Percentiles rank a stretch among this genome's conserved stretches.
phyloP scores from a whole-genome alignment of 352 stramenopile genomes.

The Phytophthora kernoviae region DNA sequence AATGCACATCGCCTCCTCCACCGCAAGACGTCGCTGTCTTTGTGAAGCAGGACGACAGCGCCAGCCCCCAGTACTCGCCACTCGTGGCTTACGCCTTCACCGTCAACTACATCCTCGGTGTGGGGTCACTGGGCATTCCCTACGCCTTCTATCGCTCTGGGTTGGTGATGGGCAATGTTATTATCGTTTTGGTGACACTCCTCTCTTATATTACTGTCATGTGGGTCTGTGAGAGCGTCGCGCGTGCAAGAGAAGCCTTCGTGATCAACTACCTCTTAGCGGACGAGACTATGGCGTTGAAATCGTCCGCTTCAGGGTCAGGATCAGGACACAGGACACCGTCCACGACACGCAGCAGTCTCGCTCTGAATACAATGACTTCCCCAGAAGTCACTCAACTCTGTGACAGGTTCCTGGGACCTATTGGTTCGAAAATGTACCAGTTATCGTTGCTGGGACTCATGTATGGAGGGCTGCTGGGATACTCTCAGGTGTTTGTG shows the following conservation, averaged over 20 bases:
- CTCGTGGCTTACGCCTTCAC: slow-evolving; percentile 89
- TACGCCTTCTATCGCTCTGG: slow-evolving; percentile 87
- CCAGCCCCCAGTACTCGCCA: slow-evolving; percentile 58
- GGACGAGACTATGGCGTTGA: slow-evolving; percentile 40
- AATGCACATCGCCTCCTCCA: slow-evolving; percentile 74
- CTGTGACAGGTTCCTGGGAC: slow-evolving; percentile 74
- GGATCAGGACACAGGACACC: neutral
- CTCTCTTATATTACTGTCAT: slow-evolving; percentile 91
- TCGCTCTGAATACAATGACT: slow-evolving; percentile 50
- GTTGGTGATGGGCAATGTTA: slow-evolving; percentile 71
- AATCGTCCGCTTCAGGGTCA: slow-evolving; percentile 11
- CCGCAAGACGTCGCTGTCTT: slow-evolving; percentile 61
- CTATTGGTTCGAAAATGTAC: slow-evolving; percentile 73
- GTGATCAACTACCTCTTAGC: slow-evolving; percentile 27
- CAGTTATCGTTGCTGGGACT: slow-evolving; percentile 84
- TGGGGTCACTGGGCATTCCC: slow-evolving; percentile 90
- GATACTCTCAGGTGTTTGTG: slow-evolving; percentile 92
- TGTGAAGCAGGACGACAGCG: slow-evolving; percentile 23
- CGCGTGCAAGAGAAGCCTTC: slow-evolving; percentile 55
- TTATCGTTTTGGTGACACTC: slow-evolving; percentile 81
- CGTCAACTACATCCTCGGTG: slow-evolving; percentile 93
- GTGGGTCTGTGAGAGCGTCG: slow-evolving; percentile 86
- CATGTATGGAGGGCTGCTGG: slow-evolving; percentile 90
- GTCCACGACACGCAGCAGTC: slow-evolving; percentile 8
- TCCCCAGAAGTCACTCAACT: slow-evolving; percentile 83